Evolutionary conservation across 2,329 filamentous ascomycete species (phyloP), one percentile per base, ranked within the genome.

Genomic region (Monilinia vaccinii-corymbosi): DNA sequence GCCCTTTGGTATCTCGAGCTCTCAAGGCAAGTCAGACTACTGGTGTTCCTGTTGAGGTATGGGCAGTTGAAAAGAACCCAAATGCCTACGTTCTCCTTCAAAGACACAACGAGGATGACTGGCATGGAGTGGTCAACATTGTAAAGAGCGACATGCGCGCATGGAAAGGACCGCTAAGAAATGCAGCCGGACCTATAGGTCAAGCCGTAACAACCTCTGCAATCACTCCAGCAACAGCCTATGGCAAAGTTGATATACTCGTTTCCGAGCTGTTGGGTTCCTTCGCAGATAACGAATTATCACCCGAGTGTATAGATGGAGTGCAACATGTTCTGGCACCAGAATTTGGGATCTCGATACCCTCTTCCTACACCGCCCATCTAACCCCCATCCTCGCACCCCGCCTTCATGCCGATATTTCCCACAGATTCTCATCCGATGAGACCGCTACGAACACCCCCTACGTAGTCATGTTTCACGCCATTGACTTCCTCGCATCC

Each of bases 141-240:
- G 87, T 97, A 65, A 95, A 96, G 75, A 96, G 91, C 0, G 94
- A 99, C 72, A 99, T 99, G 94, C 86, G 94, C 52, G 87, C 87
- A 62, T 99, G 95, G 95, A 88, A 89, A 69, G 95, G 95, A 0
- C 93, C 93, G 1, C 71, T 82, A 80, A 21, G 75, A 77, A 65
- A 50, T 18, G 42, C 56, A 32, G 46, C 48, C 28, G 62, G 60
- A 40, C 65, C 68, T 2, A 70, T 74, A 36, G 73, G 72, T 18
- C 70, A 75, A 64, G 69, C 72, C 11, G 65, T 72, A 13, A 71
- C 71, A 1, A 71, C 72, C 42, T 58, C 68, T 68, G 18, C 65
- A 61, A 61, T 56, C 53, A 72, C 75, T 62, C 73, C 76, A 10
- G 68, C 73, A 46, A 71, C 73, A n/a, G 75, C 79, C 7, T 76